A percentile compares a stretch with the other conserved stretches of the same genome.
phyloP scores from a whole-genome alignment of 2,329 filamentous ascomycete genomes.

The Xylaria sp. region DNA sequence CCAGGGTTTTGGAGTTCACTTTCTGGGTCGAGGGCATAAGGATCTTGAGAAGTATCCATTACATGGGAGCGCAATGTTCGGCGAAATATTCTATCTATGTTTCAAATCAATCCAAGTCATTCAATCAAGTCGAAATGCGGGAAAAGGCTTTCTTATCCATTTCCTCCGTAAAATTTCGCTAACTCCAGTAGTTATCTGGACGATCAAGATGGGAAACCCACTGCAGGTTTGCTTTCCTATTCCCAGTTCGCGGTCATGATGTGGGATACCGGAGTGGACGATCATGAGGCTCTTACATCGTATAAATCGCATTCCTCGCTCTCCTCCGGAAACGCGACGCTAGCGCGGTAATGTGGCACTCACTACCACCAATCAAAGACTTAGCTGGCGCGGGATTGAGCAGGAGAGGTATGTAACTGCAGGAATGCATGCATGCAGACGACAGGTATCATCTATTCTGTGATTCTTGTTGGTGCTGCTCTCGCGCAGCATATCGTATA shows the following conservation, averaged over 20 bases:
- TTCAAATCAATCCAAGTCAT: neutral
- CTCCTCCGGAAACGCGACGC: slow-evolving; percentile 1
- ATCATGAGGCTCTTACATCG: slow-evolving; percentile 18
- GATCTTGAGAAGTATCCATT: neutral
- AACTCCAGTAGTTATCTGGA: neutral
- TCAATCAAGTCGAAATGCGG: neutral
- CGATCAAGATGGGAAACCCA: neutral
- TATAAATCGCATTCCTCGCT: slow-evolving; percentile 29
- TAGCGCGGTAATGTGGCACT: slow-evolving; percentile 2
- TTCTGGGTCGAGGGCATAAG: neutral
- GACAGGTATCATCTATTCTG: neutral
- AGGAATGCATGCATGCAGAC: too few species aligned
- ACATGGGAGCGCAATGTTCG: neutral
- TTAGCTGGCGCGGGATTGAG: neutral
- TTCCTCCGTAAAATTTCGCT: neutral
- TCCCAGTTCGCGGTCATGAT: neutral
- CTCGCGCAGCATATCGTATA: neutral
- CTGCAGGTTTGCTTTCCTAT: neutral
- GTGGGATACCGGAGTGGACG: neutral
- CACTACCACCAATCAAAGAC: slow-evolving; percentile 13
- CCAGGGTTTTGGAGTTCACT: slow-evolving; percentile 1
- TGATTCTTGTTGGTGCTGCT: neutral
- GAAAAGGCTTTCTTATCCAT: neutral
- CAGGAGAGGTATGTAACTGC: slow-evolving; percentile 5
- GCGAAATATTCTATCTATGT: slow-evolving; percentile 1